phyloP scores from a whole-genome alignment of 2,329 filamentous ascomycete genomes.

The Penicillium glabrum region DNA sequence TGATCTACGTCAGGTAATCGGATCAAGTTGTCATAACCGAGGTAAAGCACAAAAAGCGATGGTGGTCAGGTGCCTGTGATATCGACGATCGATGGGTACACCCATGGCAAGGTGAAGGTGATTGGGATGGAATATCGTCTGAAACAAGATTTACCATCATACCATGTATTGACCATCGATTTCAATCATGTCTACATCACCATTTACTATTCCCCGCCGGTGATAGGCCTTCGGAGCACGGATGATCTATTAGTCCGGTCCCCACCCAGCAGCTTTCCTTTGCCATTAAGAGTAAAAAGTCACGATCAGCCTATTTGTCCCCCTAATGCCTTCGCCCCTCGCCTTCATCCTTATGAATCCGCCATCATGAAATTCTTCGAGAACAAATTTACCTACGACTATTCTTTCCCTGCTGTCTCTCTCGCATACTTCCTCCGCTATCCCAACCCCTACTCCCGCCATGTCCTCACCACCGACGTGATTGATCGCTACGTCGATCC shows the following conservation, averaged over 20 bases:
- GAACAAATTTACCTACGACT: constrained; percentile 61
- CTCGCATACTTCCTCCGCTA: constrained; percentile 70
- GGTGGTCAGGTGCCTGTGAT: not conserved
- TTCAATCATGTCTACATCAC: constrained; percentile 7
- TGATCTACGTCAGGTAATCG: not conserved
- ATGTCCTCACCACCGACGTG: constrained; percentile 66
- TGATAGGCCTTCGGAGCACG: constrained; percentile 13
- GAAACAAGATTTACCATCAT: not conserved
- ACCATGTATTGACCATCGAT: not conserved
- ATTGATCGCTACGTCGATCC: constrained; percentile 64
- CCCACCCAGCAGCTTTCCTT: constrained; percentile 11
- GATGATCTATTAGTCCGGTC: constrained; percentile 7
- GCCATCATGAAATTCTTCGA: constrained; percentile 55
- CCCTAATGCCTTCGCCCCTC: constrained; percentile 5
- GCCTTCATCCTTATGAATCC: constrained; percentile 10
- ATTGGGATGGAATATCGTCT: too few relatives aligned
- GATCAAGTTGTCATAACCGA: not conserved
- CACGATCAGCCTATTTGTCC: constrained; percentile 16
- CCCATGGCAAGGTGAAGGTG: too few relatives aligned
- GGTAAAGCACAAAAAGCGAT: not conserved
- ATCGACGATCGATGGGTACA: not conserved
- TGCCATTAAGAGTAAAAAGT: constrained; percentile 18
- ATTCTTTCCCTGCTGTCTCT: constrained; percentile 65
- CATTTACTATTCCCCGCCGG: constrained; percentile 2
- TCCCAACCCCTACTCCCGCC: constrained; percentile 65